Evolutionary conservation across 345 rosid genomes (phyloP).

Genomic region (Viola odorata): DNA sequence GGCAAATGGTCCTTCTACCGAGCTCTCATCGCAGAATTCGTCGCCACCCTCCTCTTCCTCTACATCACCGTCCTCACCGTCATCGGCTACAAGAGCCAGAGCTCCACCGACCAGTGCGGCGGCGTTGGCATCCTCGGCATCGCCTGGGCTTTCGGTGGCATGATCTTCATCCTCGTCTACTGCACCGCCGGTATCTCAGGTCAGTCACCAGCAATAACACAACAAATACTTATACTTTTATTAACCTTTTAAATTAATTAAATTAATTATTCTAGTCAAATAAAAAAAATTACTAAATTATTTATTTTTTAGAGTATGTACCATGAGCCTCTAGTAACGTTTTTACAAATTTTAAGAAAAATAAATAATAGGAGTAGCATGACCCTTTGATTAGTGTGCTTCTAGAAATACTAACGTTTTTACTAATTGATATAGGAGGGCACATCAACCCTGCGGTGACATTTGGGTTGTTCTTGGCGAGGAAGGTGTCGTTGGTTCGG

Average conservation of each 20-base stretch:
- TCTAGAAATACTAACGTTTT: too few relatives aligned
- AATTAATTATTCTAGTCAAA: too few relatives aligned
- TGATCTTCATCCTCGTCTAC: constrained; percentile 90
- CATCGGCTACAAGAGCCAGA: constrained; percentile 68
- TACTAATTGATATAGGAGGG: constrained; percentile 29
- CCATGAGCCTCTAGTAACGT: too few relatives aligned
- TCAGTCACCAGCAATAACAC: constrained; percentile 21
- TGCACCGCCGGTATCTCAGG: constrained; percentile 93
- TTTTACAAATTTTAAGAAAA: too few relatives aligned
- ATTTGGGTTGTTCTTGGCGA: constrained; percentile 42
- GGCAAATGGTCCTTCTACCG: constrained; percentile 67
- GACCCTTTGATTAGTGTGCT: background rate
- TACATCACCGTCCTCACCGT: constrained; percentile 69
- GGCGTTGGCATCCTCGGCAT: constrained; percentile 89
- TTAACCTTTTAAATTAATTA: background rate
- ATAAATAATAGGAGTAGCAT: too few relatives aligned
- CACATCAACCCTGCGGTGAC: constrained; percentile 67
- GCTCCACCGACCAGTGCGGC: constrained; percentile 43
- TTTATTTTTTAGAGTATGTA: too few relatives aligned
- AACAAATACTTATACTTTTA: background rate
- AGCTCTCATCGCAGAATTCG: constrained; percentile 75
- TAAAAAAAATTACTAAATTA: too few relatives aligned
- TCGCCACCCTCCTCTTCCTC: constrained; percentile 77
- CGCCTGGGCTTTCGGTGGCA: constrained; percentile 97
- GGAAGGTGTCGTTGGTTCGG: constrained; percentile 49